Evolutionary conservation across 1,284 basidiomycete species (phyloP).

Genomic region (Irpex sp.): DNA sequence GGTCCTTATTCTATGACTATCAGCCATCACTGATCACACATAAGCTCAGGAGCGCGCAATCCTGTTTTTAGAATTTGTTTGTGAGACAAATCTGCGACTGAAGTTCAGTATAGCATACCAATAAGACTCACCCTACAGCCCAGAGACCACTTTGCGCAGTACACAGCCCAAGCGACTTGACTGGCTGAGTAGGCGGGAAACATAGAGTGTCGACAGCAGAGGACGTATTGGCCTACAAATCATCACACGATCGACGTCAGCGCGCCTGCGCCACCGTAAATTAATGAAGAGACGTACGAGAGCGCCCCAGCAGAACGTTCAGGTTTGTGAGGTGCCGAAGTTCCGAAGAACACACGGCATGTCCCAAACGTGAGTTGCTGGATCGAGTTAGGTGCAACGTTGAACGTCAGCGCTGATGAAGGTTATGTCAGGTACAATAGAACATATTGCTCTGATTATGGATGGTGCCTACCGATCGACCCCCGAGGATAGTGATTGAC

Average conservation of each 20-base stretch:
- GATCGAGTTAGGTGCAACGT: conserved; percentile 19
- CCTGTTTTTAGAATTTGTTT: too few species aligned
- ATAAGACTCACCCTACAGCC: conserved; percentile 20
- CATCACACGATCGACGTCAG: not conserved
- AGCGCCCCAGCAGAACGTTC: conserved; percentile 27
- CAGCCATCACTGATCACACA: too few species aligned
- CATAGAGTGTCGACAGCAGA: conserved; percentile 19
- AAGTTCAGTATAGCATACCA: not conserved
- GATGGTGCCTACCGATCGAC: conserved; percentile 13
- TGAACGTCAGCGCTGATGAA: conserved; percentile 23
- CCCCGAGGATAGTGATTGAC: conserved; percentile 23
- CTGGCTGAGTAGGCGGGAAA: conserved; percentile 23
- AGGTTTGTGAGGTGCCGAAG: conserved; percentile 12
- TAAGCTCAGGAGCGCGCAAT: too few species aligned
- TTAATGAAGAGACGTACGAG: conserved; percentile 15
- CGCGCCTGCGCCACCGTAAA: too few species aligned
- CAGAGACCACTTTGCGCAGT: conserved; percentile 16
- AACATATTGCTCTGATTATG: too few species aligned
- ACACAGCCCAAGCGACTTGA: conserved; percentile 22
- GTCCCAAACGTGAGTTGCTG: conserved; percentile 28
- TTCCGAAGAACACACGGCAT: conserved; percentile 27
- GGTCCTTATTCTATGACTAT: too few species aligned
- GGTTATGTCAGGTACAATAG: not conserved
- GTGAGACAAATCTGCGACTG: too few species aligned
- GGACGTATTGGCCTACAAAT: conserved; percentile 15